Evolutionary conservation across 352 stramenopile genomes (phyloP).

Genomic region (Globisporangium spinosum): DNA sequence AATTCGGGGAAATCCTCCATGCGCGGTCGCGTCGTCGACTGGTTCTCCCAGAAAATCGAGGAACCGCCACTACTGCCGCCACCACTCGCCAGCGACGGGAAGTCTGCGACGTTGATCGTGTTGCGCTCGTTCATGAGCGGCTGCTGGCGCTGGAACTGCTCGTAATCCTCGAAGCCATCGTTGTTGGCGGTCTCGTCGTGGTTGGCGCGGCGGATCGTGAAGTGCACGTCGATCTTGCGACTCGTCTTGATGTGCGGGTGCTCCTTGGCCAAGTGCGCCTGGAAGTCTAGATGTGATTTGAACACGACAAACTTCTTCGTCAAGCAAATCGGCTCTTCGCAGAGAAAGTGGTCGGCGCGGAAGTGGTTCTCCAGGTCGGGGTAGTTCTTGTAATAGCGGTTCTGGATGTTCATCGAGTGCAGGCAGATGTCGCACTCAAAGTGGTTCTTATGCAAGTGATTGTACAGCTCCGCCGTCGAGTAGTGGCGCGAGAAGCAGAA

Average conservation of each 20-base stretch:
- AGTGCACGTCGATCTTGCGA: constrained; percentile 86
- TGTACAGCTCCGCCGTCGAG: constrained; percentile 83
- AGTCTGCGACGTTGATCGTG: constrained; percentile 85
- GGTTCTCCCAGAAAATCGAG: constrained; percentile 67
- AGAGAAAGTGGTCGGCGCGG: constrained; percentile 85
- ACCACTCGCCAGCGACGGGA: constrained; percentile 60
- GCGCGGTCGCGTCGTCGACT: constrained; percentile 40
- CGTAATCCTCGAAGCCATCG: constrained; percentile 49
- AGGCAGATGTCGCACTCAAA: constrained; percentile 91
- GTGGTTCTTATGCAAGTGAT: constrained; percentile 90
- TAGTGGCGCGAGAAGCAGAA: constrained; percentile 89
- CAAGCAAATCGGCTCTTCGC: constrained; percentile 79
- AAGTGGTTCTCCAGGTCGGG: constrained; percentile 90
- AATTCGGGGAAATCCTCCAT: constrained; percentile 73
- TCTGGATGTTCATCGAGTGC: constrained; percentile 68
- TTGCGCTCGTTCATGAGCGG: constrained; percentile 20
- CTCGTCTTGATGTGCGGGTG: constrained; percentile 85
- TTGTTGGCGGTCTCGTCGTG: constrained; percentile 19
- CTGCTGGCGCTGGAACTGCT: constrained; percentile 36
- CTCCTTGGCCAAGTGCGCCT: constrained; percentile 74
- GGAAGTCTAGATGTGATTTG: constrained; percentile 80
- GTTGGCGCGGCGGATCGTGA: constrained; percentile 63
- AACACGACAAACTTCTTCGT: constrained; percentile 90
- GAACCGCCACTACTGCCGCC: constrained; percentile 21
- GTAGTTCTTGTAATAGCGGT: constrained; percentile 92